phyloP scores from a whole-genome alignment of 257 asterid species.

The Verbena officinalis region DNA sequence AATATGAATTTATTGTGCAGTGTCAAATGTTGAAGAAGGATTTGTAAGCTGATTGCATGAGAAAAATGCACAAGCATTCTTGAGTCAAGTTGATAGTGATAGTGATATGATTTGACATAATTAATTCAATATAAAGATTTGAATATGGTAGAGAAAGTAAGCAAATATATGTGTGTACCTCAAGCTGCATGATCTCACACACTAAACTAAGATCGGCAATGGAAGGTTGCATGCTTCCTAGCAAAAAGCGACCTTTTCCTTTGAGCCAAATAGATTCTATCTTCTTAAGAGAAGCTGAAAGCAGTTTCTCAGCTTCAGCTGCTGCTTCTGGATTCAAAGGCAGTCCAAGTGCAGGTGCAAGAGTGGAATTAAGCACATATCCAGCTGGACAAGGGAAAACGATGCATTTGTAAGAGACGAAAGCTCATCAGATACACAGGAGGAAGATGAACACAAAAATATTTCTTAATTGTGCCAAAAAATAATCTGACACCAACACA shows the following conservation, averaged over 20 bases:
- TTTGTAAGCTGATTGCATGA: not conserved
- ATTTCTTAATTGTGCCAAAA: not conserved
- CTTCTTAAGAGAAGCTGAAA: slow-evolving; percentile 58
- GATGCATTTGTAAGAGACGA: slow-evolving; percentile 22
- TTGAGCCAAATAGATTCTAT: slow-evolving; percentile 82
- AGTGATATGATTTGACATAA: not conserved
- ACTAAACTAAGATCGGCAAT: slow-evolving; percentile 89
- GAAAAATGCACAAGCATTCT: not conserved
- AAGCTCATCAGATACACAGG: slow-evolving; percentile 42
- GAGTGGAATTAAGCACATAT: slow-evolving; percentile 50
- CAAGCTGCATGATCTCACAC: slow-evolving; percentile 88
- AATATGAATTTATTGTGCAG: not conserved
- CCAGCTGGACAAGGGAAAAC: slow-evolving; percentile 43
- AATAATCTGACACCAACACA: not conserved
- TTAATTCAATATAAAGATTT: no score
- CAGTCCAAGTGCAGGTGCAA: slow-evolving; percentile 70
- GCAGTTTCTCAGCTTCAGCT: slow-evolving; percentile 62
- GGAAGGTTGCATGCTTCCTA: slow-evolving; percentile 81
- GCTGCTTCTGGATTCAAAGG: slow-evolving; percentile 68
- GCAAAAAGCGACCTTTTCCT: slow-evolving; percentile 67
- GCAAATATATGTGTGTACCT: slow-evolving; percentile 49
- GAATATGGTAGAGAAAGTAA: no score
- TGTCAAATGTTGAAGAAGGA: not conserved
- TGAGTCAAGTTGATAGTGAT: not conserved
- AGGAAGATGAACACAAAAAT: not conserved